Evolutionary conservation across 2,329 filamentous ascomycete species (phyloP).

Genomic region (Colletotrichum chlorophyti): DNA sequence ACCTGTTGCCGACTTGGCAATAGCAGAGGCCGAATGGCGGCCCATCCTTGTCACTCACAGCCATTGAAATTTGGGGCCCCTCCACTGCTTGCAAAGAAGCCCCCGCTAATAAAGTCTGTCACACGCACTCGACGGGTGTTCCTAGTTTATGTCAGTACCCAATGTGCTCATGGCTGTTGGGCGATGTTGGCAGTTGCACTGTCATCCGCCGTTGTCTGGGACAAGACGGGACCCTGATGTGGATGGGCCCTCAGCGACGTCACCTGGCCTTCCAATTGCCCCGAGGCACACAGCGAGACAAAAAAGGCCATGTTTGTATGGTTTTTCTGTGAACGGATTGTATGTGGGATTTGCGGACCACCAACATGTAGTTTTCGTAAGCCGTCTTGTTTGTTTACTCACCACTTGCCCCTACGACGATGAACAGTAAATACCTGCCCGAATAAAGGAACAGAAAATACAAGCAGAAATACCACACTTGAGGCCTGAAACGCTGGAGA

Average conservation of each 20-base stretch:
- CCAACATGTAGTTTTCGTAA: background rate
- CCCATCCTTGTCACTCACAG: background rate
- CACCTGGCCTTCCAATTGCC: conserved; percentile 13
- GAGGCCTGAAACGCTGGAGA: too few relatives aligned
- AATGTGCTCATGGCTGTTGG: too few relatives aligned
- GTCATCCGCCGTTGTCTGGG: conserved; percentile 8
- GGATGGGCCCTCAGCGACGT: conserved; percentile 21
- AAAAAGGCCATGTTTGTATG: conserved; percentile 5
- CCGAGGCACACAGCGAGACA: background rate
- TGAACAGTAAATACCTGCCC: too few relatives aligned
- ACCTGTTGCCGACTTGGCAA: conserved; percentile 6
- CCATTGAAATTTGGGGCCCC: too few relatives aligned
- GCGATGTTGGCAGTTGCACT: conserved; percentile 18
- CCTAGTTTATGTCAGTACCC: too few relatives aligned
- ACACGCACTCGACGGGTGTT: too few relatives aligned
- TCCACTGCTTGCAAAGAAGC: too few relatives aligned
- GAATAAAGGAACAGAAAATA: too few relatives aligned
- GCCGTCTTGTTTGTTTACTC: too few relatives aligned
- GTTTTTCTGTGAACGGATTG: too few relatives aligned
- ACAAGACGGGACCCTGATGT: conserved; percentile 7
- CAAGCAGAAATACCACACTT: too few relatives aligned
- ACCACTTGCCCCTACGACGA: too few relatives aligned
- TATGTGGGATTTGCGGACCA: background rate
- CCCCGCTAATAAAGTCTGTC: conserved; percentile 19
- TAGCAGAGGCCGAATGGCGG: conserved; percentile 8